Conservation (phyloP, 352 stramenopile species). For the Peronospora farinosa region DNA sequence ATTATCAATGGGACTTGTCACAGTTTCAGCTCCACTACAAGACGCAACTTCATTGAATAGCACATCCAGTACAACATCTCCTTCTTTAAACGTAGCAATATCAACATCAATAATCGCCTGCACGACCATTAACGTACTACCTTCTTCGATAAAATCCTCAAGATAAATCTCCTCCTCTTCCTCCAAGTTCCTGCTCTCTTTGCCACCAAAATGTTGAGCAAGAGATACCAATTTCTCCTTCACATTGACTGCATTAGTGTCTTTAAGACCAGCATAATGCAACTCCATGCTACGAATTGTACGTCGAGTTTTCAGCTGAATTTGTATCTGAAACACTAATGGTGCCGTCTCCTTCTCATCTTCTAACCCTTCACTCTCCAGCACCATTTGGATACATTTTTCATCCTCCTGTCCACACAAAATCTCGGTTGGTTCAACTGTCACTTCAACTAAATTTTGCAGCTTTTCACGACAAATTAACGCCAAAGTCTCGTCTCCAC, state of each 20-base stretch:
- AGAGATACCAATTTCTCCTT: slow-evolving; percentile 54
- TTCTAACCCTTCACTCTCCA: slow-evolving; percentile 36
- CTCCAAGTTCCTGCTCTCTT: slow-evolving; percentile 11
- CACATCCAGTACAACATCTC: slow-evolving; percentile 59
- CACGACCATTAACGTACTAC: slow-evolving; percentile 58
- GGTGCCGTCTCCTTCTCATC: slow-evolving; percentile 10
- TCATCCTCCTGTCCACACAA: slow-evolving; percentile 17
- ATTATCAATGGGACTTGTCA: slow-evolving; percentile 17
- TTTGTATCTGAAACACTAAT: slow-evolving; percentile 43
- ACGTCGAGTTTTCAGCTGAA: slow-evolving; percentile 40
- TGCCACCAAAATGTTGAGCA: slow-evolving; percentile 27
- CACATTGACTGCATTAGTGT: slow-evolving; percentile 64
- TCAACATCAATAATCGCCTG: slow-evolving; percentile 57
- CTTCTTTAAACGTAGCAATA: slow-evolving; percentile 25
- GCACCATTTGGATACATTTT: slow-evolving; percentile 35
- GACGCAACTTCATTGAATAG: slow-evolving; percentile 47
- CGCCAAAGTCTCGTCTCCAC: slow-evolving; percentile 53
- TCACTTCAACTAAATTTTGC: slow-evolving; percentile 46
- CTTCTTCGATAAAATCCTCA: slow-evolving; percentile 65
- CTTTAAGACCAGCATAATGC: slow-evolving; percentile 48
- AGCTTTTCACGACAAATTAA: slow-evolving; percentile 47
- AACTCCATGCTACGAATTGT: slow-evolving; percentile 37
- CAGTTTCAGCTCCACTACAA: slow-evolving; percentile 8
- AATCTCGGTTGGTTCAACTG: slow-evolving; percentile 25
- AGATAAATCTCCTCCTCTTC: slow-evolving; percentile 48